These are phyloP conservation scores for Plasmodium blacklocki DNA, from an alignment of 169 alveolate species.

Conservation along the genomic window DNA sequence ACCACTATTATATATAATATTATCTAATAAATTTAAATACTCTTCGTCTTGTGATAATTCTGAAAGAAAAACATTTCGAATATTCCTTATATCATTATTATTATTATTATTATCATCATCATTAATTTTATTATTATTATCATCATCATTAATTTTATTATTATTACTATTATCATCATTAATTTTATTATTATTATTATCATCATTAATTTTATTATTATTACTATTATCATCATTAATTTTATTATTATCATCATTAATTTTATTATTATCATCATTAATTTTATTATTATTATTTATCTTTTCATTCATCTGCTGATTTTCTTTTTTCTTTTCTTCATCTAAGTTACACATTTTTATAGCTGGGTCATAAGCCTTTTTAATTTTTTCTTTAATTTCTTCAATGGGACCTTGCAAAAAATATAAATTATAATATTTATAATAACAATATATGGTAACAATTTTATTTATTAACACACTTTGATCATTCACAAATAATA, in stretches of 20 bases:
- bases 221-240: background rate
- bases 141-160: background rate
- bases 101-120: too few relatives aligned
- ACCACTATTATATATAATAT: constrained; percentile 18
- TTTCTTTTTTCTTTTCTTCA: background rate
- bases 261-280: background rate
- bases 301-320: background rate
- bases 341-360: background rate
- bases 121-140: too few relatives aligned
- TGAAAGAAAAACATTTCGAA: background rate
- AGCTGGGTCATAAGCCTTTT: background rate
- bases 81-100: background rate
- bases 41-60: background rate
- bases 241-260: background rate
- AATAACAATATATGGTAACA: constrained; percentile 23
- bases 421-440: background rate
- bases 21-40: constrained; percentile 12
- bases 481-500: constrained; percentile 37
- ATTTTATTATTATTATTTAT: background rate
- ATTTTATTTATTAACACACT: constrained; percentile 8
- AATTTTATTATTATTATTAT: too few relatives aligned
- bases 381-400: background rate
- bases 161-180: too few relatives aligned
- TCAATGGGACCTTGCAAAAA: constrained; percentile 3
- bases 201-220: too few relatives aligned